Base-by-base conservation (phyloP, 768 basidiomycete species). In the Suillus hirtellus region DNA sequence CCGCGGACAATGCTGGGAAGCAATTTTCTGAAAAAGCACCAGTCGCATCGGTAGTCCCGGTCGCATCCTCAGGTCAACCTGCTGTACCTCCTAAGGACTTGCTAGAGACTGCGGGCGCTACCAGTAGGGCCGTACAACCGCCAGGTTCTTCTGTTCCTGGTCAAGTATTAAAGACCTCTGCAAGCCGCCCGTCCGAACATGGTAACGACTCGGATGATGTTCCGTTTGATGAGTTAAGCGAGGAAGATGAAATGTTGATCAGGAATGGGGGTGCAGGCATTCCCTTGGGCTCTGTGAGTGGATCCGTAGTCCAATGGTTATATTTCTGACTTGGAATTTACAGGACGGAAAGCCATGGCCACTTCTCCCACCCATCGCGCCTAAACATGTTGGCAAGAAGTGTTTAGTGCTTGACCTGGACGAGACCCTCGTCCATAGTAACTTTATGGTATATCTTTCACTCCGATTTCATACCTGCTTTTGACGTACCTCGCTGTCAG, bases 321-420 rank as follows among this genome's bases (percentile, higher is more conserved):
- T 40, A 58, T 42, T 31, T 42, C 40, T 58, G 2, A 58, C 40
- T 58, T 27, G 11, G 1, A 44, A 40, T 60, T 53, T 21, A 10
- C 60, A 95, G 91, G 90, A 96, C 70, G 95, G 95, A 9, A 70
- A 84, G 24, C 92, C 92, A 27, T 81, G 83, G 66, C 95, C 95
- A 3, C 78, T 97, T 11, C 77, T 97, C 9, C 92, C 92, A 15
- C 89, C 90, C 47, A 78, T 96, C 63, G 77, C 84, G 3, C 83
- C 87, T 19, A 84, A 88, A 49, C 89, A 94, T 69, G 81, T 78
- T 27, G 94, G 94, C 17, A 79, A 92, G 59, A 97, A 97, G 77
- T 96, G 95, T 68, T 82, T 96, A 12, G 93, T 96, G 24, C 84
- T 96, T 19, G 95, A 97, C 77, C 81, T 97, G 17, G 95, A 96